phyloP scores from a whole-genome alignment of 768 basidiomycete genomes.

The Kwoniella botswanensis region DNA sequence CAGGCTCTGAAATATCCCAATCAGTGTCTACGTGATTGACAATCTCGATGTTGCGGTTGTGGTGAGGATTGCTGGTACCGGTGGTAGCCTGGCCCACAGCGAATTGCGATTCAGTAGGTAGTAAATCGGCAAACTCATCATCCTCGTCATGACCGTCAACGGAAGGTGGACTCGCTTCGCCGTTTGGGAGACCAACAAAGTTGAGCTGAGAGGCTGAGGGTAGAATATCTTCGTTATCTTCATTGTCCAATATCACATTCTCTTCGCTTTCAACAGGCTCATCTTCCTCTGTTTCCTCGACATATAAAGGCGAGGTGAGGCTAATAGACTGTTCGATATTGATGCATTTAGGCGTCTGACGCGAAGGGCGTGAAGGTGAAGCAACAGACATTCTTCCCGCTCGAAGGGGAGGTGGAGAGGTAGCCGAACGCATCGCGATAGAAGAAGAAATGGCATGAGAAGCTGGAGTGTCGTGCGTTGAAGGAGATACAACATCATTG shows the following conservation, averaged over 20 bases:
- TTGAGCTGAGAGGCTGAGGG: constrained; percentile 3
- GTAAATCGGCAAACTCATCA: constrained; percentile 18
- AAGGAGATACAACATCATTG: background rate
- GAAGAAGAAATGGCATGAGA: background rate
- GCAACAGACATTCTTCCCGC: background rate
- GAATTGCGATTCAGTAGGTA: constrained; percentile 10
- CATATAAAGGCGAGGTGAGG: background rate
- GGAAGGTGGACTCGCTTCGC: background rate
- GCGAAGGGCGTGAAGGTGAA: background rate
- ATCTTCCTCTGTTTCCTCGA: background rate
- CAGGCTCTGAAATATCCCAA: background rate
- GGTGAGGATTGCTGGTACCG: background rate
- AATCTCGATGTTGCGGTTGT: background rate
- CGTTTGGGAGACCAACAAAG: background rate
- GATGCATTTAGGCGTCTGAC: background rate
- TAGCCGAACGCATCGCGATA: background rate
- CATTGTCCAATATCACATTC: background rate
- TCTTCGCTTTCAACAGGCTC: background rate
- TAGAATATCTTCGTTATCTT: background rate
- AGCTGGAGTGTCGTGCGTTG: background rate
- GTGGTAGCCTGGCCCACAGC: background rate
- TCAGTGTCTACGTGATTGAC: background rate
- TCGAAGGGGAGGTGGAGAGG: background rate
- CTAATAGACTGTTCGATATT: background rate
- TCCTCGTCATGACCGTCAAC: constrained; percentile 5